These are phyloP conservation scores for Fusarium sp. DNA, from an alignment of 2,329 filamentous ascomycete genomes.

Conservation along the genomic window DNA sequence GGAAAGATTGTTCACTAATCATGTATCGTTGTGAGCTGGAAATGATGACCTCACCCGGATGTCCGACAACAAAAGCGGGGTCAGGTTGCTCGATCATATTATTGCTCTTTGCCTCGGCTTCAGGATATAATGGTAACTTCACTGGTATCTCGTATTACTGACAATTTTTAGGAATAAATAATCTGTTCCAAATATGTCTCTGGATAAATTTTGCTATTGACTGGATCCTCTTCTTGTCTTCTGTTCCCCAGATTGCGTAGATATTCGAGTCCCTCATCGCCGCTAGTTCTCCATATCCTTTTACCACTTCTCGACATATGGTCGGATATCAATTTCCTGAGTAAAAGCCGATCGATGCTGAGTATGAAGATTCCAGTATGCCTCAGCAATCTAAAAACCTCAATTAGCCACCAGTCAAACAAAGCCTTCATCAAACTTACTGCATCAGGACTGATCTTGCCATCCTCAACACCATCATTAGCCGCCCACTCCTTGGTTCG, in stretches of 20 bases:
- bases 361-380: conserved; percentile 86
- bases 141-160: no score
- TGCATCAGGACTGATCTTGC: conserved; percentile 80
- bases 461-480: conserved; percentile 63
- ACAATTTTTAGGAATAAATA: no score
- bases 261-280: background rate
- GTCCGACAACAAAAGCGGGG: conserved; percentile 9
- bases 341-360: conserved; percentile 85
- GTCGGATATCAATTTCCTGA: conserved; percentile 83
- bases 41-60: background rate
- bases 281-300: conserved; percentile 40
- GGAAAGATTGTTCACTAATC: no score
- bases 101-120: no score
- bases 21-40: background rate
- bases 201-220: no score
- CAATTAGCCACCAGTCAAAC: background rate
- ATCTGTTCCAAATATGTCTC: no score
- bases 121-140: no score
- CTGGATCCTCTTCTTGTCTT: no score
- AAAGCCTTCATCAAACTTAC: conserved; percentile 62
- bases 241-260: no score
- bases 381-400: conserved; percentile 78
- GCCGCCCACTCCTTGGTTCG: conserved; percentile 67
- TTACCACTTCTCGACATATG: conserved; percentile 86
- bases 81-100: background rate